Conservation (phyloP, 140 eudicot genomes). For the Oenanthe javanica region DNA sequence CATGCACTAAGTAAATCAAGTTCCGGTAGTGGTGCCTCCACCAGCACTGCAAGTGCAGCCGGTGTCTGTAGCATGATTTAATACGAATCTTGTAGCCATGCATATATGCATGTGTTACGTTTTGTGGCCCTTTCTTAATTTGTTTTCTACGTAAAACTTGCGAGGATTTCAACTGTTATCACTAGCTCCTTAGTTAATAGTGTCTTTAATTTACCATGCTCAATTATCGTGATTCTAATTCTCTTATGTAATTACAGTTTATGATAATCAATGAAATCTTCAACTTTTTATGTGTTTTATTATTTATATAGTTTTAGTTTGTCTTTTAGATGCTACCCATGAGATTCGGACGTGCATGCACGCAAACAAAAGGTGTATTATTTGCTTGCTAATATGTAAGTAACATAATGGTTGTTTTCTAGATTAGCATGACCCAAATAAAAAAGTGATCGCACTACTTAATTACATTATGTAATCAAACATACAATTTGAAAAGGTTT, state of each 20-base stretch:
- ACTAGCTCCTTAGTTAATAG: neutral
- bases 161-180: neutral
- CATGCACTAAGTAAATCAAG: slow-evolving; percentile 8
- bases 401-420: too few species aligned
- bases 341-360: neutral
- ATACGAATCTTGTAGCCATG: neutral
- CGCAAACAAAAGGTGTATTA: neutral
- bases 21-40: neutral
- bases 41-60: neutral
- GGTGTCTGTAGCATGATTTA: neutral
- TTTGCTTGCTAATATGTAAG: neutral
- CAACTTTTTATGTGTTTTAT: neutral
- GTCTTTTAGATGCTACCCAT: neutral
- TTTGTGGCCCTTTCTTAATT: neutral
- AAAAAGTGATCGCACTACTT: neutral
- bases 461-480: neutral
- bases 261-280: neutral
- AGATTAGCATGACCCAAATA: neutral
- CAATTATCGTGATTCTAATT: neutral
- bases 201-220: neutral
- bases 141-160: neutral
- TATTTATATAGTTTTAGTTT: neutral
- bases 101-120: neutral
- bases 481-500: neutral
- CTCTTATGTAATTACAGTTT: slow-evolving; percentile 4